phyloP scores from a whole-genome alignment of 2,329 filamentous ascomycete genomes.

The Cucurbitaria berberidis region DNA sequence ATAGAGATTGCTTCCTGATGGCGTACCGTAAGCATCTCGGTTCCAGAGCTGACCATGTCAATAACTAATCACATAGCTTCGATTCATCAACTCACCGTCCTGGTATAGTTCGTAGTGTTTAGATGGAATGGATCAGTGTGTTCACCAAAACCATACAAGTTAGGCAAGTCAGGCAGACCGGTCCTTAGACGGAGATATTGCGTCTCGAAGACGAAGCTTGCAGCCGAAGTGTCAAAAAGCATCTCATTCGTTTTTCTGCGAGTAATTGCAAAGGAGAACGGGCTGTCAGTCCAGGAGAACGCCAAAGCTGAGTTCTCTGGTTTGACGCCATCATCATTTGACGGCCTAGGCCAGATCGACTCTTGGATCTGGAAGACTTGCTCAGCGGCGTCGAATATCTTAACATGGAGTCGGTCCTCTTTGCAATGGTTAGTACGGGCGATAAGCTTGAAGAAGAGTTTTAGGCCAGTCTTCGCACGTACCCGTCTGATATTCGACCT shows the following conservation, averaged over 20 bases:
- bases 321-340: slow-evolving; percentile 33
- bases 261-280: slow-evolving; percentile 71
- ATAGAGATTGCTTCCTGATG: slow-evolving; percentile 70
- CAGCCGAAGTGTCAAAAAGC: slow-evolving; percentile 73
- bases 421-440: slow-evolving; percentile 16
- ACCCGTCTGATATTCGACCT: slow-evolving; percentile 68
- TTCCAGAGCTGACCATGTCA: slow-evolving; percentile 66
- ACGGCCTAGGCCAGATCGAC: slow-evolving; percentile 68
- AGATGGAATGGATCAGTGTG: slow-evolving; percentile 73
- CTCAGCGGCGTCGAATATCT: slow-evolving; percentile 71
- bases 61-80: slow-evolving; percentile 59
- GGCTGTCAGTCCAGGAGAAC: slow-evolving; percentile 61
- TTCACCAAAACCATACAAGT: slow-evolving; percentile 80
- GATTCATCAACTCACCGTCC: slow-evolving; percentile 50
- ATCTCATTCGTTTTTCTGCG: slow-evolving; percentile 63
- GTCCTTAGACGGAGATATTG: slow-evolving; percentile 78
- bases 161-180: slow-evolving; percentile 68
- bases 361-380: slow-evolving; percentile 77
- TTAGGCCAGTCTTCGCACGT: too few relatives aligned
- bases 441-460: too few relatives aligned
- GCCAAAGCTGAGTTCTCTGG: slow-evolving; percentile 55
- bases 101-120: slow-evolving; percentile 70
- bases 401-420: slow-evolving; percentile 72
- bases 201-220: slow-evolving; percentile 73
- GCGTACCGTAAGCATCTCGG: slow-evolving; percentile 68